Percentiles rank a stretch among this genome's conserved stretches.
Evolutionary conservation across 2,329 filamentous ascomycete species (phyloP).

Genomic region (Penicillium sp.): DNA sequence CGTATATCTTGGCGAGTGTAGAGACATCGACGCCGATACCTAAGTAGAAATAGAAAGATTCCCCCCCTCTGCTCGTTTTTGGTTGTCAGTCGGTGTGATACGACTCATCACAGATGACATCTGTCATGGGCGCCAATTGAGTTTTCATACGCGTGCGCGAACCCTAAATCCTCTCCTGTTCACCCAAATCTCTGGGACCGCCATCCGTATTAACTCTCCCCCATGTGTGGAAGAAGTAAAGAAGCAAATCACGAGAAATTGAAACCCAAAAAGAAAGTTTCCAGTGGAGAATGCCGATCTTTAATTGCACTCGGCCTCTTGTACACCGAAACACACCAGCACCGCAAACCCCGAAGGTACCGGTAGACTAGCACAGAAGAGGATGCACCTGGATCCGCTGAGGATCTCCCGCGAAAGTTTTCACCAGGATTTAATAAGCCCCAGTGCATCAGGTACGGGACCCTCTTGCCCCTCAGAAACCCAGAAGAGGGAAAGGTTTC

Average conservation of each 20-base stretch:
- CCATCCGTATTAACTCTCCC: constrained; percentile 10
- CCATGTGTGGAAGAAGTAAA: not conserved
- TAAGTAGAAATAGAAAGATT: no score
- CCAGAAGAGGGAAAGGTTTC: not conserved
- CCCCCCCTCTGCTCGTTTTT: not conserved
- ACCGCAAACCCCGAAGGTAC: not conserved
- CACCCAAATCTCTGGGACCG: constrained; percentile 31
- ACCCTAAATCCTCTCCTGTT: constrained; percentile 28
- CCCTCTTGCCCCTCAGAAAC: constrained; percentile 6
- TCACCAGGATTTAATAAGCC: constrained; percentile 25
- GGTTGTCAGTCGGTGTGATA: not conserved
- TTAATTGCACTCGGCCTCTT: not conserved
- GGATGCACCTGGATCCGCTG: constrained; percentile 28
- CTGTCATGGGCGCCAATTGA: constrained; percentile 32
- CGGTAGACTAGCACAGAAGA: no score
- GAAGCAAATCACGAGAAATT: not conserved
- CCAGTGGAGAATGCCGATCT: not conserved
- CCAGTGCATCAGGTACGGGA: constrained; percentile 20
- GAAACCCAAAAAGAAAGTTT: not conserved
- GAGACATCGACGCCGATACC: not conserved
- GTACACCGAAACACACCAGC: not conserved
- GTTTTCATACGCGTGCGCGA: constrained; percentile 37
- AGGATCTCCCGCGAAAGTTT: constrained; percentile 40
- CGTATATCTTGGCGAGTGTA: not conserved
- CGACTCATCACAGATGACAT: constrained; percentile 9